Conservation (phyloP, 176 grass and related monocot genomes). For the Raddia guianensis region DNA sequence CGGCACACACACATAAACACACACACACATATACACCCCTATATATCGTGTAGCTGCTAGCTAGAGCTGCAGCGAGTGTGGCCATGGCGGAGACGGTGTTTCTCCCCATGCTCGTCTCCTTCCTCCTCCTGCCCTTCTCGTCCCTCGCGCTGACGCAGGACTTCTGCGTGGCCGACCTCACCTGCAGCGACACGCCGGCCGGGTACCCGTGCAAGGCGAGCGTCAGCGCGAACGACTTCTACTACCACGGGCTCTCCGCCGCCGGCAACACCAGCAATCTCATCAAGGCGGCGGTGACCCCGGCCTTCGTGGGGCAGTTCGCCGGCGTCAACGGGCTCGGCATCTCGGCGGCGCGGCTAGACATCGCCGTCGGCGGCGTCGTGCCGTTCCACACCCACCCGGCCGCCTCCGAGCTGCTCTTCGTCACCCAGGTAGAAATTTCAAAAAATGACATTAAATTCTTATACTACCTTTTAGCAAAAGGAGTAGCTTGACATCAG, state of each 20-base stretch:
- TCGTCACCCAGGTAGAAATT: slow-evolving; percentile 42
- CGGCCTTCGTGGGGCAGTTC: slow-evolving; percentile 76
- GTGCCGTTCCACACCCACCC: slow-evolving; percentile 79
- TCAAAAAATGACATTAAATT: no score
- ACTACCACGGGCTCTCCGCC: slow-evolving; percentile 49
- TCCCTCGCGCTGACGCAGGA: slow-evolving; percentile 55
- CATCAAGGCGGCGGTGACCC: slow-evolving; percentile 63
- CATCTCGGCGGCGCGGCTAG: slow-evolving; percentile 70
- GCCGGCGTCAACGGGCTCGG: slow-evolving; percentile 78
- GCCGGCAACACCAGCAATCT: slow-evolving; percentile 52
- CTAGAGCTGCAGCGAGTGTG: background rate
- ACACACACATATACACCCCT: background rate
- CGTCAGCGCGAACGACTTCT: slow-evolving; percentile 58
- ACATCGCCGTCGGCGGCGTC: slow-evolving; percentile 61
- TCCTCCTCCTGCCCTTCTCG: slow-evolving; percentile 41
- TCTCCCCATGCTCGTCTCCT: slow-evolving; percentile 45
- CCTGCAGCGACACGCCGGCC: slow-evolving; percentile 53
- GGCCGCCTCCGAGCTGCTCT: slow-evolving; percentile 61
- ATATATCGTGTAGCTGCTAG: background rate
- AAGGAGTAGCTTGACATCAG: no score
- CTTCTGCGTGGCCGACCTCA: slow-evolving; percentile 72
- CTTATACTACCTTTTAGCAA: no score
- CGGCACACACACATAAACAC: background rate
- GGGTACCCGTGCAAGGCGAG: slow-evolving; percentile 67
- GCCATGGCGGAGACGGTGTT: slow-evolving; percentile 48